Percentiles rank a stretch among this genome's conserved stretches.
These are phyloP conservation scores for Curvularia eragrostidis DNA, from an alignment of 2,329 filamentous ascomycete genomes.

Conservation along the genomic window DNA sequence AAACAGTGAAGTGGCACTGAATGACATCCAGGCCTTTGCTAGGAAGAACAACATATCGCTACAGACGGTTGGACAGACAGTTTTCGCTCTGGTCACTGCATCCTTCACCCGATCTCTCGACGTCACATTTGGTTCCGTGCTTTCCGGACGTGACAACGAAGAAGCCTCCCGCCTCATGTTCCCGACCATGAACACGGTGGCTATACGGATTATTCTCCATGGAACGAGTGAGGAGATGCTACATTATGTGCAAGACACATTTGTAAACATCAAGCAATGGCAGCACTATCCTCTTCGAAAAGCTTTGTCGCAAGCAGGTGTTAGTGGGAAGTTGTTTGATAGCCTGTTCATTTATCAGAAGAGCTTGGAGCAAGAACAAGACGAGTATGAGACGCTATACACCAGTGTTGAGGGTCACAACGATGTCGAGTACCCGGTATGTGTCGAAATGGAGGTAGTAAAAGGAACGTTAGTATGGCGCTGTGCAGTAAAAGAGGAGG, in stretches of 20 bases:
- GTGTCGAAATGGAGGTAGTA: conserved; percentile 76
- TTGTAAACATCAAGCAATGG: conserved; percentile 69
- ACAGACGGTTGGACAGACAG: conserved; percentile 77
- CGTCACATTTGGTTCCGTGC: conserved; percentile 79
- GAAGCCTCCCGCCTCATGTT: conserved; percentile 74
- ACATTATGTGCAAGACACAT: conserved; percentile 73
- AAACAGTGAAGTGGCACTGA: conserved; percentile 52
- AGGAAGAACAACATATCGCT: conserved; percentile 71
- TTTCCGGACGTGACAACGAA: conserved; percentile 83
- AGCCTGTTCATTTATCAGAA: conserved; percentile 72
- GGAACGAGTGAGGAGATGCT: conserved; percentile 71
- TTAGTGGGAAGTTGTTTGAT: conserved; percentile 63
- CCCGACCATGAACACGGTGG: conserved; percentile 91
- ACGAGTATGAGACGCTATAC: conserved; percentile 55
- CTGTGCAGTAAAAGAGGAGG: conserved; percentile 69
- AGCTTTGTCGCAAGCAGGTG: conserved; percentile 62
- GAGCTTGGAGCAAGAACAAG: conserved; percentile 42
- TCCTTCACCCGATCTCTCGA: conserved; percentile 70
- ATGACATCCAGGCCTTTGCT: conserved; percentile 65
- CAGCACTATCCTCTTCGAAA: conserved; percentile 81
- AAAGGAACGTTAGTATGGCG: conserved; percentile 69
- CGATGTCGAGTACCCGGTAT: conserved; percentile 80
- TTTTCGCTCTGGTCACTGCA: conserved; percentile 76
- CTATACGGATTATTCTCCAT: conserved; percentile 74
- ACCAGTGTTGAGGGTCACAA: conserved; percentile 69